Base-by-base conservation (phyloP, 2,329 filamentous ascomycete genomes). In the Aspergillus neoniger region DNA sequence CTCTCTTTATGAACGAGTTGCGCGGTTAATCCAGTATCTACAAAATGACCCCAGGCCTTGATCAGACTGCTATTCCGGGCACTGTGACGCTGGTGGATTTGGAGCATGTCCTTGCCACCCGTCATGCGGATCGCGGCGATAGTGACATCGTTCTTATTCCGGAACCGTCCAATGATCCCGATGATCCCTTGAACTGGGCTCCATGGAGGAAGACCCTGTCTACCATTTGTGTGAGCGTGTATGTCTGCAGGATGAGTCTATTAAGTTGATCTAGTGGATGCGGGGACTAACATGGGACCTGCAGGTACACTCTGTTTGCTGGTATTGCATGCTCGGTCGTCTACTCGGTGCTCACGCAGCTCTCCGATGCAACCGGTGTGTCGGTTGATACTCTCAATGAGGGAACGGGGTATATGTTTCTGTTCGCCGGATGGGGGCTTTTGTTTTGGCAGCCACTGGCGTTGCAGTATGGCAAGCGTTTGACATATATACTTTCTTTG, bases 101-200 rank as follows among this genome's bases (percentile, higher is more conserved):
- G 6, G 68, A 75, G 4, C 72, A 76, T 63, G 72, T 72, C 17
- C 57, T 77, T 36, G 62, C 69, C 7, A 68, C 70, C 5, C 71
- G 72, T 15, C 71, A 76, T 66, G 59, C 73, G 19, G 66, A 70
- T 10, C 48, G 57, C 14, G 70, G 70, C 0, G 65, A 75, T 36
- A 53, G 63, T 23, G 77, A 80, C 44, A 78, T 81, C 49, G 72
- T 80, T 2, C 69, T 81, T 3, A 72, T 79, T 1, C 79, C 79
- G 0, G 67, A 72, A 2, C 81, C 80, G 0, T 81, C 78, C 1
- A 65, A 69, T 43, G 78, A 82, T 61, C 79, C 78, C 1, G 77
- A 82, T 57, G 80, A 82, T 62, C 79, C 80, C 12, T 66, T 82
- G 52, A 81, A 81, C 50, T 81, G 80, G 80, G 72, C 75, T n/a